Percentiles rank a stretch among this genome's conserved stretches.
These are phyloP conservation scores for Xylaria sp. DNA, from an alignment of 2,329 filamentous ascomycete species.

Conservation along the genomic window DNA sequence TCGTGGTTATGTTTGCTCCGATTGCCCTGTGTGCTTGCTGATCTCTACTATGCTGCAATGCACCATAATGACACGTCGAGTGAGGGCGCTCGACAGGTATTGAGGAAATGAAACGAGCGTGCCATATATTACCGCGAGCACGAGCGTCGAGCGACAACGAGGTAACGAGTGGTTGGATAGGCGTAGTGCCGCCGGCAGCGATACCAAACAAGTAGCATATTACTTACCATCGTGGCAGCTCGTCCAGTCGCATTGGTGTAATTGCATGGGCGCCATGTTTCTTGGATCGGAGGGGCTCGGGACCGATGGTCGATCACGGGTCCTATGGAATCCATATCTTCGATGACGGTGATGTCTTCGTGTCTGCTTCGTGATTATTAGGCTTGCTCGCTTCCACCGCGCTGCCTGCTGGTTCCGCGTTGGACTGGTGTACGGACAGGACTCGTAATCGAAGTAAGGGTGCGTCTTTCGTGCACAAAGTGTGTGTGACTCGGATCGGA, in stretches of 20 bases:
- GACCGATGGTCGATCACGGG: constrained; percentile 24
- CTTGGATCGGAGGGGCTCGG: constrained; percentile 22
- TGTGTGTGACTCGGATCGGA: constrained; percentile 40
- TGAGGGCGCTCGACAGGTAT: constrained; percentile 14
- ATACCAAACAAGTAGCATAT: neutral
- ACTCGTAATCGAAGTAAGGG: constrained; percentile 21
- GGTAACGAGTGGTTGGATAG: constrained; percentile 18
- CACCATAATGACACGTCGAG: constrained; percentile 26
- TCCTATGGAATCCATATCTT: constrained; percentile 13
- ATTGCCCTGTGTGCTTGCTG: neutral
- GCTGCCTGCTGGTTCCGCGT: constrained; percentile 12
- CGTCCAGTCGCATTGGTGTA: constrained; percentile 20
- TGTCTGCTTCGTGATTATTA: constrained; percentile 8
- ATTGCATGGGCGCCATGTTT: constrained; percentile 1
- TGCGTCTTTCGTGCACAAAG: constrained; percentile 18
- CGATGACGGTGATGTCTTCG: neutral
- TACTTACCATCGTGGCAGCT: constrained; percentile 15
- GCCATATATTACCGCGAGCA: neutral
- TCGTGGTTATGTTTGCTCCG: neutral
- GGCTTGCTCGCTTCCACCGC: constrained; percentile 19
- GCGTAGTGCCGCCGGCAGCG: constrained; percentile 18
- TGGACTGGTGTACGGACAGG: neutral
- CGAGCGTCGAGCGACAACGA: neutral
- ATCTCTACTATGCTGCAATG: constrained; percentile 5
- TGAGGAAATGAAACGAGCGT: neutral